Evolutionary conservation across 768 basidiomycete genomes (phyloP), one percentile per base, ranked within the genome.

Genomic region (Candolleomyces aberdarensis): DNA sequence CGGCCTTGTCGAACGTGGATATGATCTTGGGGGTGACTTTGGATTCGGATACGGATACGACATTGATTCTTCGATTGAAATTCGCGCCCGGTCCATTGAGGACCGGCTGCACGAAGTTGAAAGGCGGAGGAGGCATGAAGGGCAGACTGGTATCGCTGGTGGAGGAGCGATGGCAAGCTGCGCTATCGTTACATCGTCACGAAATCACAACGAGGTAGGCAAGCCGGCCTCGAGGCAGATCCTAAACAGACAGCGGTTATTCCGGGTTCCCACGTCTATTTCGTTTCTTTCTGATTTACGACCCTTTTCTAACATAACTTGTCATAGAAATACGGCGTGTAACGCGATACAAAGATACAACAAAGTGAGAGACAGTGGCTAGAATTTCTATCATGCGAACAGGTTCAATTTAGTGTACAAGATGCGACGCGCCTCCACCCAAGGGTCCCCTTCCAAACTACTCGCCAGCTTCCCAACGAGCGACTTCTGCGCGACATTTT

Each of bases 391-490:
- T 54, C 48, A 63, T 10, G 50, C 39, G 53, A 66, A 65, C 44
- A 64, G 66, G 32, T 59, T 40, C 36, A 50, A 44, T n/a, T 47
- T 46, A 19, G 20, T 43, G 43, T 60, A 44, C 15, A 63, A 15
- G 49, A 65, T 60, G 15, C 56, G 15, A 26, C 36, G 46, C n/a
- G 39, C 60, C 8, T 56, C 50, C 3, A 68, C 26, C 70, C 68
- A 69, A 7, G 65, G 59, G 14, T 64, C 57, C 17, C 63, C 40
- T 11, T 67, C 69, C 17, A 75, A 40, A 17, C 48, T 56, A 15
- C 49, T 64, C 15, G 71, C 74, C 43, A 79, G 58, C 55, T 62
- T 66, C 7, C 75, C 76, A 15, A 79, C 69, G 11, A 79, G 69
- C 0, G 76, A 68, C 3, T 67, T 41, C 1, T 65, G 60, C 40